Conservation (phyloP, 352 stramenopile species). For the Phytophthora palmivora region DNA sequence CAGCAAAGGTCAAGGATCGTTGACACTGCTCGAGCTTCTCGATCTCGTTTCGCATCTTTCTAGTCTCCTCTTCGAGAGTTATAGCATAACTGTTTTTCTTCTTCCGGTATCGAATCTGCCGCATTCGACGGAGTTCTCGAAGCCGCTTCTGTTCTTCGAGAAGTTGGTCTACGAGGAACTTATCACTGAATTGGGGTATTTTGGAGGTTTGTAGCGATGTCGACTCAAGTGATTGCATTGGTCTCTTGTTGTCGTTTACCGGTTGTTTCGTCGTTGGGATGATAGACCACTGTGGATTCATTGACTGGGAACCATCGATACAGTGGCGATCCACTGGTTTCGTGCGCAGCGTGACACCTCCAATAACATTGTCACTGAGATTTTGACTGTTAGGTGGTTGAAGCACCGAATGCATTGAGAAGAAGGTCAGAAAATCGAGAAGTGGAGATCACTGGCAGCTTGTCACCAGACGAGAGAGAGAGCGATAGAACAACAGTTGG, state of each 20-base stretch:
- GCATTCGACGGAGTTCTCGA: background rate
- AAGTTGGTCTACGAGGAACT: background rate
- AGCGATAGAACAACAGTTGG: slow-evolving; percentile 5
- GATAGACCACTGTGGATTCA: no score
- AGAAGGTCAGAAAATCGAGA: no score
- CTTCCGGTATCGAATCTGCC: slow-evolving; percentile 21
- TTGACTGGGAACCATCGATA: no score
- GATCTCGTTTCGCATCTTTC: slow-evolving; percentile 3
- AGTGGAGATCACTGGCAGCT: background rate
- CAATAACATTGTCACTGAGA: slow-evolving; percentile 17
- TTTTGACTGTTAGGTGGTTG: slow-evolving; percentile 4
- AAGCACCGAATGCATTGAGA: slow-evolving; percentile 4
- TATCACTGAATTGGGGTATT: no score
- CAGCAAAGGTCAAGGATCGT: background rate
- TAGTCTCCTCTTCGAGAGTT: background rate
- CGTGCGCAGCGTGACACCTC: background rate
- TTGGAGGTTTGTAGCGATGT: no score
- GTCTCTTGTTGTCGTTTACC: no score
- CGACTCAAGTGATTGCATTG: no score
- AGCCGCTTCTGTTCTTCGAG: background rate
- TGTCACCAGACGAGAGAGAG: background rate
- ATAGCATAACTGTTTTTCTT: slow-evolving; percentile 1
- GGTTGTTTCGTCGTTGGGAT: no score
- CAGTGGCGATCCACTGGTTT: background rate
- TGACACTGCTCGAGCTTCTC: background rate